Conservation (phyloP, 2,329 filamentous ascomycete genomes). For the Botrytis byssoidea region DNA sequence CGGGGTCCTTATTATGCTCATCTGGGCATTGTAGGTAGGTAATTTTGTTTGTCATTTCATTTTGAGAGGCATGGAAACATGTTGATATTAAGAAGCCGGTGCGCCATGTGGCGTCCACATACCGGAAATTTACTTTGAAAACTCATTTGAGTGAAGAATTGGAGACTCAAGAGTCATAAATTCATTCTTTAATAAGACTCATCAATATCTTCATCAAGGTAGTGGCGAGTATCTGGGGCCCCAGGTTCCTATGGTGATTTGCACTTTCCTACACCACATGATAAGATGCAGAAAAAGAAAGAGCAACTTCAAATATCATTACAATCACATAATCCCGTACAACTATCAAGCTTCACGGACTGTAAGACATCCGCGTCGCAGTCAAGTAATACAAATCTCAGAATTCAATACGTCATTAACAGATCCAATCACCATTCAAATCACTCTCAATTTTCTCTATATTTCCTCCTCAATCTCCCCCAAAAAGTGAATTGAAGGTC, state of each 20-base stretch:
- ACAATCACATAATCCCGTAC: neutral
- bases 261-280: neutral
- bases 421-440: constrained; percentile 5
- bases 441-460: neutral
- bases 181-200: neutral
- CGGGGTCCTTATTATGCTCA: neutral
- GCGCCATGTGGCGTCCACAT: constrained; percentile 13
- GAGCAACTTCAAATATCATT: neutral
- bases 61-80: neutral
- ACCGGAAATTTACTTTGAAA: neutral
- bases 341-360: constrained; percentile 2
- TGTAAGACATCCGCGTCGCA: constrained; percentile 1
- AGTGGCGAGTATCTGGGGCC: neutral
- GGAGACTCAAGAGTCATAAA: neutral
- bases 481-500: neutral
- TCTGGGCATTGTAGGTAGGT: neutral
- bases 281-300: constrained; percentile 13
- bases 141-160: neutral
- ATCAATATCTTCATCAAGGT: neutral
- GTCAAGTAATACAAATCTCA: constrained; percentile 7
- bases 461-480: neutral
- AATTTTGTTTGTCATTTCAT: neutral
- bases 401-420: constrained; percentile 14
- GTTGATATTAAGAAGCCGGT: neutral
- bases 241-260: neutral